phyloP scores from a whole-genome alignment of 2,329 filamentous ascomycete species.

The Keithomyces neogunnii region DNA sequence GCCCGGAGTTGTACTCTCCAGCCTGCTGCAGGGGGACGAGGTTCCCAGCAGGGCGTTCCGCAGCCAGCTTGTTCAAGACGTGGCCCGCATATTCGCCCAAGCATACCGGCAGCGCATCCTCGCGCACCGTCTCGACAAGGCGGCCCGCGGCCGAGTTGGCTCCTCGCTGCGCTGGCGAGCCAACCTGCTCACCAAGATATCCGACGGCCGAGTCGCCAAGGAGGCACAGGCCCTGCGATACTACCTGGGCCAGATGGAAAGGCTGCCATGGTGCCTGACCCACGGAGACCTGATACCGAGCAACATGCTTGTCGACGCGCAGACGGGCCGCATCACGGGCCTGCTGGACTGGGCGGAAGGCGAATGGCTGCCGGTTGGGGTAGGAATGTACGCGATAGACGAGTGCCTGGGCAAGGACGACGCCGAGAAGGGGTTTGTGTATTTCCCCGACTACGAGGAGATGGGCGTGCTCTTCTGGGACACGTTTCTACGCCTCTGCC shows the following conservation, averaged over 20 bases:
- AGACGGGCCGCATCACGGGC: constrained; percentile 37
- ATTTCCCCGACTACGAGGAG: constrained; percentile 31
- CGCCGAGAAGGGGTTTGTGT: constrained; percentile 16
- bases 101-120: constrained; percentile 22
- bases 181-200: constrained; percentile 19
- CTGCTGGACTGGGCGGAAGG: constrained; percentile 59
- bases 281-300: constrained; percentile 52
- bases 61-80: constrained; percentile 28
- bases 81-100: constrained; percentile 31
- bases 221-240: constrained; percentile 19
- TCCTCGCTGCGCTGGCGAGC: constrained; percentile 31
- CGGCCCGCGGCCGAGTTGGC: constrained; percentile 25
- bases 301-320: constrained; percentile 45
- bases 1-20: constrained; percentile 22
- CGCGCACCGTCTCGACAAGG: constrained; percentile 7
- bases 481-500: constrained; percentile 18
- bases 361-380: constrained; percentile 51
- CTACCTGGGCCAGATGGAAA: constrained; percentile 25
- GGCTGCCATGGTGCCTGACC: constrained; percentile 45
- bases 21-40: too few species aligned
- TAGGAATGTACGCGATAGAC: constrained; percentile 52
- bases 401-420: constrained; percentile 41
- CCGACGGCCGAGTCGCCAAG: too few species aligned
- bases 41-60: constrained; percentile 14
- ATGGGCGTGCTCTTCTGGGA: constrained; percentile 45